Conservation (phyloP, 2,329 filamentous ascomycete species). For the Chrysoporthe austroafricana region DNA sequence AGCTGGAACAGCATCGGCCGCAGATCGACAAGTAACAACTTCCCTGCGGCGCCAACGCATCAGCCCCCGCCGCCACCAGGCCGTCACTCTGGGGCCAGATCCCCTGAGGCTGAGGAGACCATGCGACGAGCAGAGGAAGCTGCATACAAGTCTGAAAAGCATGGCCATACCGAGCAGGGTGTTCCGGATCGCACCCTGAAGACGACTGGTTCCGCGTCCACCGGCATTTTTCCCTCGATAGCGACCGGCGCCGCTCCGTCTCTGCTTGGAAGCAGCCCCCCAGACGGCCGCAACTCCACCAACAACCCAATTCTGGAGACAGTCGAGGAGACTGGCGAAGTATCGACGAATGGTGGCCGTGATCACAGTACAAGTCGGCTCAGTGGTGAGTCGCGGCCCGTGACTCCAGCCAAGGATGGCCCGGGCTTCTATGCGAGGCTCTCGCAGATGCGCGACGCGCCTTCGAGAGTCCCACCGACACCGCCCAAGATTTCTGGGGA, state of each 20-base stretch:
- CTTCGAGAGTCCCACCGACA: constrained; percentile 45
- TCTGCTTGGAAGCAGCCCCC: constrained; percentile 26
- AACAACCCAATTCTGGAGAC: constrained; percentile 68
- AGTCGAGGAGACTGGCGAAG: constrained; percentile 88
- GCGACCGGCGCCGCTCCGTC: constrained; percentile 29
- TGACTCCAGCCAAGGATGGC: constrained; percentile 48
- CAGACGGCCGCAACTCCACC: constrained; percentile 53
- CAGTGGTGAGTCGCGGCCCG: constrained; percentile 44
- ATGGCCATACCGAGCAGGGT: constrained; percentile 48
- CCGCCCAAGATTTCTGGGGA: constrained; percentile 44
- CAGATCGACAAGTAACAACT: constrained; percentile 35
- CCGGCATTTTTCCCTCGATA: constrained; percentile 28
- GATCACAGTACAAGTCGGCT: constrained; percentile 49
- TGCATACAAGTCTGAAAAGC: constrained; percentile 40
- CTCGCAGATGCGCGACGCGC: constrained; percentile 28
- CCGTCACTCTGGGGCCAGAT: constrained; percentile 33
- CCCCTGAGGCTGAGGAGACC: constrained; percentile 46
- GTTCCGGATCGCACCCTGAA: constrained; percentile 65
- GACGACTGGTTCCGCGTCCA: constrained; percentile 36
- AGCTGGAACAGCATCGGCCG: constrained; percentile 44
- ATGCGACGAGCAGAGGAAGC: constrained; percentile 46
- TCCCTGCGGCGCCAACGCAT: constrained; percentile 52
- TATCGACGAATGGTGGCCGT: constrained; percentile 65
- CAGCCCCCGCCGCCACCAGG: constrained; percentile 49
- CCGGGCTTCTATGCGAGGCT: constrained; percentile 39